Base-by-base conservation (phyloP, 2,329 filamentous ascomycete genomes). In the Aureobasidium sp. region DNA sequence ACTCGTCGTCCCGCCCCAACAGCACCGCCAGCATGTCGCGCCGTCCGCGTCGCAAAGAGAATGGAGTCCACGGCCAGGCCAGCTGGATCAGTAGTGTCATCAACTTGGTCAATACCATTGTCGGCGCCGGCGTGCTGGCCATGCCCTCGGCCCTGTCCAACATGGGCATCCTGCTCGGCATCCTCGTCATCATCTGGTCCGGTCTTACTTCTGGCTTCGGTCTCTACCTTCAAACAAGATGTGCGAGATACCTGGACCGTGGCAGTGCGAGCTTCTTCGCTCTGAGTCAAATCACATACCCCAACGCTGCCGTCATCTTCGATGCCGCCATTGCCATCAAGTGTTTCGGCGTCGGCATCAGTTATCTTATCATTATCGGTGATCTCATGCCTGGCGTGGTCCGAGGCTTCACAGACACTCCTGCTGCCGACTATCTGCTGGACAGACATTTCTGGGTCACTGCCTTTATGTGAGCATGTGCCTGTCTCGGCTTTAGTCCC, bases 381-480 rank as follows among this genome's bases (percentile, higher is more conserved):
- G 94, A 99, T 73, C 79, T 99, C 65, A 99, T 99, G 94, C 94
- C 94, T 0, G 93, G 91, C 42, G 94, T 99, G 10, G 86, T 94
- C 27, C 78, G 85, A 64, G 94, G 92, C 5, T 93, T 99, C 74
- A 84, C 85, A 64, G 64, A 64, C 15, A 81, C 83, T 52, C 78
- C 80, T 55, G 80, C 84, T 2, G 78, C 88, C 48, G 82, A 85
- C 1, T 97, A 93, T 70, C 77, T 97, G 66, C 82, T 93, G 47
- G 91, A 97, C 72, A 85, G 94, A 56, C 88, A 94, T 72, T 99
- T 99, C 73, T 99, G 94, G 94, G 89, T 99, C 65, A 97, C 94
- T 1, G 92, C 87, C 1, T 99, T 99, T 72, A 96, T 99, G 91
- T 89, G 74, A 68, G 81, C 71, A 34, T 65, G 9, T 46, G 65